phyloP scores from a whole-genome alignment of 331 rosid species.

The Phaseolus coccineus region DNA sequence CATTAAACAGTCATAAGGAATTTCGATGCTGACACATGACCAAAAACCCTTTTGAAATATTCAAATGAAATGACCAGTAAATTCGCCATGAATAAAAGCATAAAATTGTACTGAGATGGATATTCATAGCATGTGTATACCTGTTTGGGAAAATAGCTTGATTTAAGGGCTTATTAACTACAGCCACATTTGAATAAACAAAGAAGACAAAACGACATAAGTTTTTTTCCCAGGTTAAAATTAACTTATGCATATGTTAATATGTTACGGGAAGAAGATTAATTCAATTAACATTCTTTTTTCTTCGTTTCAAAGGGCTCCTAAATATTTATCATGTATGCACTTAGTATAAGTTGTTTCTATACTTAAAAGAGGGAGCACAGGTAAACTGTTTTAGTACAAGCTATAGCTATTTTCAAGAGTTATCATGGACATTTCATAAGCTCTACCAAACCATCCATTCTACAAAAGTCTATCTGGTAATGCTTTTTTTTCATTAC shows the following conservation, averaged over 20 bases:
- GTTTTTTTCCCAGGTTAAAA: background rate
- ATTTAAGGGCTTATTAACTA: background rate
- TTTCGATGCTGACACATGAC: background rate
- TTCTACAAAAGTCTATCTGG: background rate
- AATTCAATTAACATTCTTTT: no score
- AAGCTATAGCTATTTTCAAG: no score
- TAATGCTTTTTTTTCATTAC: no score
- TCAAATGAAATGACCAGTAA: background rate
- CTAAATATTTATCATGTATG: no score
- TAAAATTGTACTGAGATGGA: background rate
- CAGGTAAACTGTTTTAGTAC: no score
- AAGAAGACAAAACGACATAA: background rate
- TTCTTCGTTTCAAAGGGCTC: no score
- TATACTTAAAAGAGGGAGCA: no score
- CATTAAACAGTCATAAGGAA: background rate
- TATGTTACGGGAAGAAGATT: no score
- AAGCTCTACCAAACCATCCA: background rate
- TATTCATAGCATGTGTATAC: background rate
- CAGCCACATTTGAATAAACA: background rate
- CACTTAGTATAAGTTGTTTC: background rate
- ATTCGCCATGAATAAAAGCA: conserved; percentile 1
- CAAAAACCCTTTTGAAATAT: background rate
- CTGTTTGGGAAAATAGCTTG: background rate
- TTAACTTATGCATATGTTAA: background rate
- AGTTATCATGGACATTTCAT: no score